Evolutionary conservation across 768 basidiomycete genomes (phyloP).

Genomic region (Stropharia rugosoannulata): DNA sequence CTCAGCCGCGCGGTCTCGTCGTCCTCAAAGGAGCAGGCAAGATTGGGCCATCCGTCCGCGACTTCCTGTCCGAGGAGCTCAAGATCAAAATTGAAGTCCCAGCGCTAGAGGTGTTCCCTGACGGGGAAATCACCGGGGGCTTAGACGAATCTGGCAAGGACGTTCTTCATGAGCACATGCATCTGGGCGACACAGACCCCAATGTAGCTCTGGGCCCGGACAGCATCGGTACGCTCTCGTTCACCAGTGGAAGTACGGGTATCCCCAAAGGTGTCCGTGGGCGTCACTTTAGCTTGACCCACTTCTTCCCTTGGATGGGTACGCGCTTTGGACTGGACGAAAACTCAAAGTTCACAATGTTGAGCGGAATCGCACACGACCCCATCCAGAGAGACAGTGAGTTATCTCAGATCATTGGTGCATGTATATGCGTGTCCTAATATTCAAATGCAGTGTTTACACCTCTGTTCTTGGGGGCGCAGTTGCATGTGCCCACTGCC

Average conservation of each 20-base stretch:
- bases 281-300: constrained; percentile 92
- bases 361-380: constrained; percentile 98
- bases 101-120: constrained; percentile 71
- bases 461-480: constrained; percentile 94
- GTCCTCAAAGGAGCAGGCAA: constrained; percentile 88
- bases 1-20: constrained; percentile 87
- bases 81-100: constrained; percentile 90
- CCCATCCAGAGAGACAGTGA: constrained; percentile 98
- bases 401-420: constrained; percentile 25
- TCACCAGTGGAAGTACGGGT: constrained; percentile 96
- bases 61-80: constrained; percentile 76
- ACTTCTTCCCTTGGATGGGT: constrained; percentile 99
- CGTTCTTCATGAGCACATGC: constrained; percentile 53
- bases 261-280: constrained; percentile 98
- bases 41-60: constrained; percentile 77
- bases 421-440: constrained; percentile 7
- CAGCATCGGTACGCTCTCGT: constrained; percentile 89
- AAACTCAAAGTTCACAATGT: constrained; percentile 91
- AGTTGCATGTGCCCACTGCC: constrained; percentile 92
- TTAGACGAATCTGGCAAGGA: constrained; percentile 42
- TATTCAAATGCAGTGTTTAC: constrained; percentile 76
- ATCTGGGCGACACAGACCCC: constrained; percentile 70
- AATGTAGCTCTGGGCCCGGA: constrained; percentile 91
- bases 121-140: constrained; percentile 71
- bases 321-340: constrained; percentile 74